A percentile compares a stretch with the other conserved stretches of the same genome.
Conservation (phyloP, 768 basidiomycete genomes). For the Boletus reticuloceps region DNA sequence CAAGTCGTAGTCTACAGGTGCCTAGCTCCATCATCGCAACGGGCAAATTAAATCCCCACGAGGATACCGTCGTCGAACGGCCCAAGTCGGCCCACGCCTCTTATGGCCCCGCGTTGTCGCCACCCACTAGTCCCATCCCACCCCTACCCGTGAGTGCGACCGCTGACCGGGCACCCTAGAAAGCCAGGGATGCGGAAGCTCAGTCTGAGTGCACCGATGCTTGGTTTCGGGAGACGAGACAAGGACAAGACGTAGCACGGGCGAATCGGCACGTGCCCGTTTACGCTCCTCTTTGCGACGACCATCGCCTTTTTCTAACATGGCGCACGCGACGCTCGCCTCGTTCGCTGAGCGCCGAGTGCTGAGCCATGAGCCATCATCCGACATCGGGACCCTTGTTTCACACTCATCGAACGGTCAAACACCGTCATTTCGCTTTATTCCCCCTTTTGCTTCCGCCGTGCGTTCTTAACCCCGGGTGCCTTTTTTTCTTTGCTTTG, state of each 20-base stretch:
- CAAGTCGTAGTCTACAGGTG: neutral
- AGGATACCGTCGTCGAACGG: neutral
- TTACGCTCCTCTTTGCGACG: neutral
- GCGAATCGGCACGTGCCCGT: neutral
- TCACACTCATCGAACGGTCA: neutral
- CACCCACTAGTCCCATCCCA: conserved; percentile 16
- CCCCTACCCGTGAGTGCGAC: conserved; percentile 15
- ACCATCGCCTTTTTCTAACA: neutral
- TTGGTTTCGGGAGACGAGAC: conserved; percentile 54
- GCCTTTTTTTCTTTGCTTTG: neutral
- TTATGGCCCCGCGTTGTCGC: conserved; percentile 13
- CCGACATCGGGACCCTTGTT: neutral
- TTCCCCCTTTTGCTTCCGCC: conserved; percentile 21
- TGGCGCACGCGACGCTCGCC: neutral
- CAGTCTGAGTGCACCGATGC: conserved; percentile 61
- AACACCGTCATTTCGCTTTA: conserved; percentile 17
- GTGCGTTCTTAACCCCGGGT: neutral
- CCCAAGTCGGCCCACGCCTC: conserved; percentile 30
- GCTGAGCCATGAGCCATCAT: neutral
- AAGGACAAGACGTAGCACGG: conserved; percentile 38
- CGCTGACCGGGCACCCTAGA: conserved; percentile 19
- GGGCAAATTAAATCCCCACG: neutral
- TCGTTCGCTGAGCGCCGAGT: neutral
- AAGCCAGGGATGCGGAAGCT: conserved; percentile 57
- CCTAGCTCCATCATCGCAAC: neutral